These are phyloP conservation scores for Uncinocarpus reesii DNA, from an alignment of 2,329 filamentous ascomycete species.

Conservation along the genomic window DNA sequence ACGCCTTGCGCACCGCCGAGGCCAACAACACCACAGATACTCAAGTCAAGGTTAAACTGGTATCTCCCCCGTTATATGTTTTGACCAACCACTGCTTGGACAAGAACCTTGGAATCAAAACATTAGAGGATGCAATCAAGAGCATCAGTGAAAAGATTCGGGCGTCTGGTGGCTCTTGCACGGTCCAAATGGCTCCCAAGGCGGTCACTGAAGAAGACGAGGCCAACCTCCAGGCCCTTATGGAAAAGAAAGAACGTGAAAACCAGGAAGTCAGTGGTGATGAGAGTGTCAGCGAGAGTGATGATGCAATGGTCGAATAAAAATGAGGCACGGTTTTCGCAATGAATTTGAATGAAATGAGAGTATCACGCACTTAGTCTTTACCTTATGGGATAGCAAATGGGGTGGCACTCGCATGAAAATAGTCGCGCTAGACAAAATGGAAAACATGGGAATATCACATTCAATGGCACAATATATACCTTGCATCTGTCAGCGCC, in stretches of 20 bases:
- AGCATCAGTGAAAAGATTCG: constrained; percentile 76
- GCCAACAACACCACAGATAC: constrained; percentile 83
- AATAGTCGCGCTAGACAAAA: constrained; percentile 13
- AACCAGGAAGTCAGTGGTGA: constrained; percentile 97
- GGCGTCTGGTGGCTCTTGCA: constrained; percentile 64
- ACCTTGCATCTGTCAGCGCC: too few relatives aligned
- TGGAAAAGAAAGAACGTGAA: constrained; percentile 98
- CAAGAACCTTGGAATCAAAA: constrained; percentile 74
- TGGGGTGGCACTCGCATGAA: not conserved
- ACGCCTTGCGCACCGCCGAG: constrained; percentile 80
- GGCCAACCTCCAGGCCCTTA: constrained; percentile 88
- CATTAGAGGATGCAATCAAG: constrained; percentile 78
- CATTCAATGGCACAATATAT: not conserved
- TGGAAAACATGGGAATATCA: constrained; percentile 7
- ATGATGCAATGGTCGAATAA: constrained; percentile 60
- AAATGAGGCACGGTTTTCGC: not conserved
- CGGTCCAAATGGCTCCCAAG: constrained; percentile 98
- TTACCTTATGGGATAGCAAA: not conserved
- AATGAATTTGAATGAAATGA: constrained; percentile 5
- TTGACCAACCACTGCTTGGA: constrained; percentile 92
- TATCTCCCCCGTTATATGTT: constrained; percentile 95
- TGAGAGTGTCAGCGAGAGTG: constrained; percentile 89
- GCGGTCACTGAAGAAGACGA: constrained; percentile 98
- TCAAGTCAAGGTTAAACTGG: constrained; percentile 95
- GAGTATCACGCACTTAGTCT: not conserved